Percentiles rank a stretch among this genome's conserved stretches.
phyloP scores from a whole-genome alignment of 192 early-diverging fungal genomes.

The Linnemannia hyalina region DNA sequence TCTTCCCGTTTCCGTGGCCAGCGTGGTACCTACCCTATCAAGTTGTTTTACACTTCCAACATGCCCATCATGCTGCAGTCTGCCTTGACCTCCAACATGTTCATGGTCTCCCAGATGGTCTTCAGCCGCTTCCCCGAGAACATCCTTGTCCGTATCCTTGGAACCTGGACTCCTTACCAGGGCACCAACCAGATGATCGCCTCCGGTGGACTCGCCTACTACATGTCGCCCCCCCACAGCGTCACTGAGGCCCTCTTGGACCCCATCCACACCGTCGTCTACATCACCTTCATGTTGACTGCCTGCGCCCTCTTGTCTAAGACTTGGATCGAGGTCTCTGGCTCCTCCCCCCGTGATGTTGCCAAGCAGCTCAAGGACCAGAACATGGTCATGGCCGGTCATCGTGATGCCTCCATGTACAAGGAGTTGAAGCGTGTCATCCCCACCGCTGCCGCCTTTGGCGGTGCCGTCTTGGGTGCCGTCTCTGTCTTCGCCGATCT shows the following conservation, averaged over 20 bases:
- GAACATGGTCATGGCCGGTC: constrained; percentile 93
- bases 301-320: constrained; percentile 97
- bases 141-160: constrained; percentile 91
- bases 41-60: constrained; percentile 99
- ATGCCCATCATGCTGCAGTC: constrained; percentile 99
- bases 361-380: constrained; percentile 98
- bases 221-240: constrained; percentile 96
- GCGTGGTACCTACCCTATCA: constrained; percentile 98
- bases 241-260: constrained; percentile 87
- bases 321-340: constrained; percentile 99
- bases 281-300: constrained; percentile 94
- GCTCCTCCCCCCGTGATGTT: constrained; percentile 97
- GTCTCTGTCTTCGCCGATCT: constrained; percentile 97
- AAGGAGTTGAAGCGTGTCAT: constrained; percentile 99
- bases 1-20: constrained; percentile 96
- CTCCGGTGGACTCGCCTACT: constrained; percentile 95
- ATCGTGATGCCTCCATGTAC: constrained; percentile 97
- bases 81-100: constrained; percentile 95
- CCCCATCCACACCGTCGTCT: constrained; percentile 96
- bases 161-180: constrained; percentile 96
- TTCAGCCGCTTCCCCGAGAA: constrained; percentile 99
- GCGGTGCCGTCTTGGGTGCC: constrained; percentile 96
- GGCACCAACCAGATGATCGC: constrained; percentile 97
- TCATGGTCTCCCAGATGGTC: constrained; percentile 98
- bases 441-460: constrained; percentile 97